Base-by-base conservation (phyloP, 805 yeast genomes). In the Lipomyces kockii region DNA sequence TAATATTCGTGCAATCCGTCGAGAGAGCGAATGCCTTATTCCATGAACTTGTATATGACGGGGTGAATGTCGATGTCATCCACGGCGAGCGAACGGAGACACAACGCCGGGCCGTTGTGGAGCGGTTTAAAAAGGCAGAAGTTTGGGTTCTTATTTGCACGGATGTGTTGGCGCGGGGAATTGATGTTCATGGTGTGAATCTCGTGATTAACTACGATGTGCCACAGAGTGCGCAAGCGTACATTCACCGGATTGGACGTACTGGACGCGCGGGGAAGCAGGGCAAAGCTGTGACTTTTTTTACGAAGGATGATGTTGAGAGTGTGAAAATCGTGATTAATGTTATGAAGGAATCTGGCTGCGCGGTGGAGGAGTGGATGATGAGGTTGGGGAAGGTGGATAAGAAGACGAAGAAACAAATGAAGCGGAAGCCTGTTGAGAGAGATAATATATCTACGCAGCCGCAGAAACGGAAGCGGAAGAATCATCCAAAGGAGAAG, bases 171-270 rank as follows among this genome's bases (percentile, higher is more conserved):
- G 89, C 98, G 2, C 87, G 99, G 81, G 99, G 99, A 83, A 91
- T 95, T 66, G 99, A 95, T 78, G 95, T 95, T 81, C 92, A 92
- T 76, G 98, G 98, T 64, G 94, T 95, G 60, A 95, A 93, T 76
- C 78, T 96, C 67, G 98, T 95, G 53, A 91, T 95, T 72, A 95
- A 95, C 79, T 95, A 95, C 78, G 99, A 95, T 79, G 97, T 95
- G 12, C 99, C 99, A 20, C 90, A 87, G 74, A 86, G 89, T 56
- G 92, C 98, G 0, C 98, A 94, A 78, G 89, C 97, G 0, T 95
- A 95, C 77, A 97, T 95, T 58, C 99, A 95, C 79, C 87, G 99
- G 80, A 91, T 95, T 74, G 99, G 99, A 79, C 89, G 99, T 83
- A 94, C 99, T 1, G 99, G 99, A 73, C 89, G 99, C 83, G 97